Conservation (phyloP, 73 alveolate genomes). For the Tetrahymena elliotti region DNA sequence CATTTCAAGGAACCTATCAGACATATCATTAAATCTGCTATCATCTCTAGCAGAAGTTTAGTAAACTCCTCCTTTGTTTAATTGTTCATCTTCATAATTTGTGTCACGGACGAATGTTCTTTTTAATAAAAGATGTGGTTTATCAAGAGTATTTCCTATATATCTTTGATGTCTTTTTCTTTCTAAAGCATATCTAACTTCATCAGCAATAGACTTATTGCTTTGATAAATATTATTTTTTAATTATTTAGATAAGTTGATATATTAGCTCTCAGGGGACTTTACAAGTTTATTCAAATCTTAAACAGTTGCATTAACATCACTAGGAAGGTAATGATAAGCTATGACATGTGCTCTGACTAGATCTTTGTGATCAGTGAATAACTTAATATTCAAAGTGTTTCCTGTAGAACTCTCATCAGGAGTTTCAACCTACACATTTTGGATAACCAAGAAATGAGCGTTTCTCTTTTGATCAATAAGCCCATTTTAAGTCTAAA, state of each 20-base stretch:
- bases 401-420: neutral
- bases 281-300: neutral
- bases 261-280: neutral
- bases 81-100: conserved; percentile 5
- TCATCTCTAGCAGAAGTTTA: neutral
- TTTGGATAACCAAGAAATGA: neutral
- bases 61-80: neutral
- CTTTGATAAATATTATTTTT: neutral
- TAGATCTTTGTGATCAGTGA: neutral
- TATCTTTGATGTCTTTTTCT: conserved; percentile 47
- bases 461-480: neutral
- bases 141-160: conserved; percentile 58
- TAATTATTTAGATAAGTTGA: neutral
- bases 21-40: neutral
- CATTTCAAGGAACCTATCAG: neutral
- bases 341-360: neutral
- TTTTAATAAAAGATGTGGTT: conserved; percentile 48
- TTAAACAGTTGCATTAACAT: neutral
- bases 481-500: neutral
- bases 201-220: conserved; percentile 22
- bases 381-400: neutral
- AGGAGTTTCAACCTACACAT: neutral
- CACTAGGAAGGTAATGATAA: neutral
- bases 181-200: conserved; percentile 41
- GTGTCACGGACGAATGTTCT: conserved; percentile 36